These are phyloP conservation scores for Thalassiosira profunda DNA, from an alignment of 108 stramenopile species.

Conservation along the genomic window DNA sequence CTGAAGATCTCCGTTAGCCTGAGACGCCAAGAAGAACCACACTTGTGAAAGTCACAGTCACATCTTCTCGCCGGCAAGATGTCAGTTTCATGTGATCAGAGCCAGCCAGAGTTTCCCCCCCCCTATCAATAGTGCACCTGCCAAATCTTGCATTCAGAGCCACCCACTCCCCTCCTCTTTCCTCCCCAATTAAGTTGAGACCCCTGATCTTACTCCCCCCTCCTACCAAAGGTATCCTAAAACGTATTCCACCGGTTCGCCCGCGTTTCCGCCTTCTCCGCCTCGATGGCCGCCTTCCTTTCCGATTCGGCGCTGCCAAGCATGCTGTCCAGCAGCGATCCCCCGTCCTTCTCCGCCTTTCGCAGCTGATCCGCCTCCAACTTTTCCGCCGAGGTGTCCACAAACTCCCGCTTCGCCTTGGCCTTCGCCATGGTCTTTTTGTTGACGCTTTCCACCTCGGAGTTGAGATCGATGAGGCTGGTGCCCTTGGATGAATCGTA, in stretches of 20 bases:
- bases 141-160: no score
- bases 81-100: no score
- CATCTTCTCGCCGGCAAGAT: no score
- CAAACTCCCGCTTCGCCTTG: constrained; percentile 32
- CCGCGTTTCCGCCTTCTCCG: constrained; percentile 38
- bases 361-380: constrained; percentile 34
- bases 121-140: no score
- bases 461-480: constrained; percentile 28
- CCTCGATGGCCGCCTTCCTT: constrained; percentile 21
- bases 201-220: no score
- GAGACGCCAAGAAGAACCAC: no score
- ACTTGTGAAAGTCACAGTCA: no score
- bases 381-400: constrained; percentile 31
- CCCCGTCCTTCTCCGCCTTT: constrained; percentile 29
- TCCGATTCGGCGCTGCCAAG: constrained; percentile 15
- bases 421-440: constrained; percentile 32
- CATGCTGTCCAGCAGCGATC: constrained; percentile 29
- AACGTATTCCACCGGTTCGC: constrained; percentile 57
- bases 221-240: no score
- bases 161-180: no score
- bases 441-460: constrained; percentile 39
- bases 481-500: constrained; percentile 47
- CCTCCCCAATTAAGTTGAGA: no score
- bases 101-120: no score
- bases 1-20: no score